Percentiles rank a stretch among this genome's conserved stretches.
Conservation (phyloP, 1,284 basidiomycete genomes). For the Stereum hirsutum region DNA sequence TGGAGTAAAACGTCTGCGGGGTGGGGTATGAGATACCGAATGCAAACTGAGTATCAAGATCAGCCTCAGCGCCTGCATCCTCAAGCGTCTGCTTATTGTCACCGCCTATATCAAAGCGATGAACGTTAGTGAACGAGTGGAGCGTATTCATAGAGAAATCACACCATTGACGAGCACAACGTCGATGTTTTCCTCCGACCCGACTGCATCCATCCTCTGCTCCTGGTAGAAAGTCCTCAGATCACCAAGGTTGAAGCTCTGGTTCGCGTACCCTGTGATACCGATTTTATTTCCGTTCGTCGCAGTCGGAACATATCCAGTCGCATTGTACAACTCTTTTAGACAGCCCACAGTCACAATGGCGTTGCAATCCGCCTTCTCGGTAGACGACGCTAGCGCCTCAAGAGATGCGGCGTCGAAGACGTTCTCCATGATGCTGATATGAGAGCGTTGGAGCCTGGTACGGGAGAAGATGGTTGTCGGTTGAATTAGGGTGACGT, state of each 20-base stretch:
- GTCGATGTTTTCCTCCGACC: slow-evolving; percentile 37
- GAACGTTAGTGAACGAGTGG: background rate
- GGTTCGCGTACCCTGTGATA: slow-evolving; percentile 43
- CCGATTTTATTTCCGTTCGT: slow-evolving; percentile 39
- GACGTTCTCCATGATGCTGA: background rate
- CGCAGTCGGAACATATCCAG: slow-evolving; percentile 28
- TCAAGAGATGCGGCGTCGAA: slow-evolving; percentile 15
- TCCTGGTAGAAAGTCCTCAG: slow-evolving; percentile 30
- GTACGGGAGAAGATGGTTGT: slow-evolving; percentile 62
- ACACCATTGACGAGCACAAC: slow-evolving; percentile 25
- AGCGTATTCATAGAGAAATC: background rate
- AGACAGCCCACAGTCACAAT: slow-evolving; percentile 26
- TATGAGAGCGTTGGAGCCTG: slow-evolving; percentile 25
- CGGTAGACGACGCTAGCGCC: slow-evolving; percentile 21
- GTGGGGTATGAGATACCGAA: slow-evolving; percentile 47
- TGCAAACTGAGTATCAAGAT: slow-evolving; percentile 63
- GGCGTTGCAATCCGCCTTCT: slow-evolving; percentile 29
- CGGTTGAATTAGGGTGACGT: slow-evolving; percentile 67
- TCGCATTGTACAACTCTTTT: slow-evolving; percentile 41
- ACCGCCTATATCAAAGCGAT: slow-evolving; percentile 37
- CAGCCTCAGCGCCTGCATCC: slow-evolving; percentile 56
- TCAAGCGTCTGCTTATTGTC: slow-evolving; percentile 48
- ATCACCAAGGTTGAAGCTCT: slow-evolving; percentile 43
- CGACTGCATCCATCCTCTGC: slow-evolving; percentile 20
- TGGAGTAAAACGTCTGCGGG: slow-evolving; percentile 48